Base-by-base conservation (phyloP, 345 rosid species). In the Geranium rotundifolium region DNA sequence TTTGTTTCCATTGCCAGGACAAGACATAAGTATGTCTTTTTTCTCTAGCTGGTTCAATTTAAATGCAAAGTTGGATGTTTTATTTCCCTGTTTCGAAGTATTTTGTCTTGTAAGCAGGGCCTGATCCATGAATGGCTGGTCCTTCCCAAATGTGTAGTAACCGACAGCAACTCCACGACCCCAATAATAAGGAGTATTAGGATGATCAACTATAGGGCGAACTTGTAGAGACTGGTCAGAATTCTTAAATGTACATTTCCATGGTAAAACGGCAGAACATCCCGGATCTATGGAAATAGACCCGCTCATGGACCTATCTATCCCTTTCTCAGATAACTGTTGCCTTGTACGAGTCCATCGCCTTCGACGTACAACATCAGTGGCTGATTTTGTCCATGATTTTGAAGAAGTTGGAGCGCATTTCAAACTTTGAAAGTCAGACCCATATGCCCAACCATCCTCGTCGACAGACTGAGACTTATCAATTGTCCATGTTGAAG, bases 1-100 rank as follows among this genome's bases (percentile, higher is more conserved):
- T 73, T 83, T 84, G 65, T 77, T 85, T 70, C 82, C 86, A 61
- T 69, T 58, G 67, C 77, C 61, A 61, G 90, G 76, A 72, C 95
- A 88, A 69, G 72, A 79, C 66, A 87, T 67, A 62, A 93, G 85
- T 75, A 84, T 72, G 83, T 93, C 99, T 73, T 93, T 93, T 83
- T 90, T 90, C 81, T 90, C 95, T 29, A 93, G 87, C 78, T 78
- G 84, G 71, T 79, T 82, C 77, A 93, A 69, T 78, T 74, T 81
- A 65, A 93, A 84, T 59, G 79, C 68, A 71, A 65, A 78, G 57
- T 76, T 69, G 60, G 87, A 66, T 62, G 59, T 29, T 70, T 72
- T 89, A 66, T 73, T 85, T 72, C 85, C 88, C 67, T 77, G 86
- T 77, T 77, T 86, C 69, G 71, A 62, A 29, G 82, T 71, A 72